Evolutionary conservation across 306 rosid species (phyloP).

Genomic region (Mimosa bimucronata): DNA sequence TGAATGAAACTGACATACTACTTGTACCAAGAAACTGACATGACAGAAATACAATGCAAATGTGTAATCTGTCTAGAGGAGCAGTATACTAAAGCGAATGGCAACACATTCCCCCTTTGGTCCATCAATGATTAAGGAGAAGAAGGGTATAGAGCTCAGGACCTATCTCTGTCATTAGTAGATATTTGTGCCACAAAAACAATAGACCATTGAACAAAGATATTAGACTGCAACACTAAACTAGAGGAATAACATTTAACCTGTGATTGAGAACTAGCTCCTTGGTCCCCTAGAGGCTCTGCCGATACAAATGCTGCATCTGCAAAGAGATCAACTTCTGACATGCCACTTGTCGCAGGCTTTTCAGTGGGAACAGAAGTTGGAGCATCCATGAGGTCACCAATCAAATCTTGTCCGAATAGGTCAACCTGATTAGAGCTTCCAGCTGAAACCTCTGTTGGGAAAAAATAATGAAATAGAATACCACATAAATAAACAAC

Average conservation of each 20-base stretch:
- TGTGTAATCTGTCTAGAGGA: background rate
- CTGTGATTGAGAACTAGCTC: conserved; percentile 64
- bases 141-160: background rate
- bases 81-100: background rate
- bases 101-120: background rate
- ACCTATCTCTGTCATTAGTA: background rate
- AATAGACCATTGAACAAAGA: background rate
- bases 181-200: background rate
- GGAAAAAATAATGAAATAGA: conserved; percentile 31
- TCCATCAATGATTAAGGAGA: background rate
- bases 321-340: conserved; percentile 95
- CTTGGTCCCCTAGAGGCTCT: conserved; percentile 59
- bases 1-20: background rate
- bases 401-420: conserved; percentile 79
- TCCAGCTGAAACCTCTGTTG: conserved; percentile 72
- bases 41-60: background rate
- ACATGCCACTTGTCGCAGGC: conserved; percentile 45
- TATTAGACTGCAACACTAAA: background rate
- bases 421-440: conserved; percentile 78
- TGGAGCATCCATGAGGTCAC: conserved; percentile 91
- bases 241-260: conserved; percentile 39
- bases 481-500: background rate
- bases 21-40: background rate
- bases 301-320: conserved; percentile 90
- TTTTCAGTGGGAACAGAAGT: conserved; percentile 66